phyloP scores from a whole-genome alignment of 2,329 filamentous ascomycete genomes.

The Orbilia ellipsospora region DNA sequence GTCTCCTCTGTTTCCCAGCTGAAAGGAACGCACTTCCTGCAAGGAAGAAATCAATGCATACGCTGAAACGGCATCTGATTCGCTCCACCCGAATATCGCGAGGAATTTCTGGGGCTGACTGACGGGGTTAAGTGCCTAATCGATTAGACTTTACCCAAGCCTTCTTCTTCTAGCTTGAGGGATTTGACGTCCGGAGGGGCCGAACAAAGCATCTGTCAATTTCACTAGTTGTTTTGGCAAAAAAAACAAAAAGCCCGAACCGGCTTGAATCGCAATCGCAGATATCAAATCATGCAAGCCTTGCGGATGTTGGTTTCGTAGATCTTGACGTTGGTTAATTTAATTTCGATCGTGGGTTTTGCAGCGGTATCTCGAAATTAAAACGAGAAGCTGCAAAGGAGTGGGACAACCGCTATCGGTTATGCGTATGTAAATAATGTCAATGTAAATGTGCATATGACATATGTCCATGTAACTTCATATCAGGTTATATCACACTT shows the following conservation, averaged over 20 bases:
- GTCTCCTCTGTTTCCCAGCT: slow-evolving; percentile 26
- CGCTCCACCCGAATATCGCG: slow-evolving; percentile 19
- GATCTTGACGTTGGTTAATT: slow-evolving; percentile 20
- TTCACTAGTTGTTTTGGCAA: not conserved
- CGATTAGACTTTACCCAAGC: slow-evolving; percentile 24
- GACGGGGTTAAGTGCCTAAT: slow-evolving; percentile 28
- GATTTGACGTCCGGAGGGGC: slow-evolving; percentile 1
- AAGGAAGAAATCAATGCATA: slow-evolving; percentile 50
- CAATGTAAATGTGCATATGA: not conserved
- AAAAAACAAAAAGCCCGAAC: not conserved
- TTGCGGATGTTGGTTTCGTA: slow-evolving; percentile 12
- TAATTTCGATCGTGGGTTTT: slow-evolving; percentile 30
- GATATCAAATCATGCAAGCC: slow-evolving; percentile 2
- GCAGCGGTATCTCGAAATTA: slow-evolving; percentile 5
- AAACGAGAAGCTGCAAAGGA: not conserved
- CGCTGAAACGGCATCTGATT: slow-evolving; percentile 31
- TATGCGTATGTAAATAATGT: slow-evolving; percentile 15
- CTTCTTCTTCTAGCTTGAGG: not conserved
- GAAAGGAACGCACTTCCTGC: slow-evolving; percentile 49
- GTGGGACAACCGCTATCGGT: slow-evolving; percentile 8
- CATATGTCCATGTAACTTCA: not conserved
- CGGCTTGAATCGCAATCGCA: not conserved
- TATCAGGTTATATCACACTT: not conserved
- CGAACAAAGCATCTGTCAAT: too few relatives aligned
- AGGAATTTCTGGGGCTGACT: slow-evolving; percentile 32